Conservation (phyloP, 2,329 filamentous ascomycete genomes). For the Xylariaceae sp. region DNA sequence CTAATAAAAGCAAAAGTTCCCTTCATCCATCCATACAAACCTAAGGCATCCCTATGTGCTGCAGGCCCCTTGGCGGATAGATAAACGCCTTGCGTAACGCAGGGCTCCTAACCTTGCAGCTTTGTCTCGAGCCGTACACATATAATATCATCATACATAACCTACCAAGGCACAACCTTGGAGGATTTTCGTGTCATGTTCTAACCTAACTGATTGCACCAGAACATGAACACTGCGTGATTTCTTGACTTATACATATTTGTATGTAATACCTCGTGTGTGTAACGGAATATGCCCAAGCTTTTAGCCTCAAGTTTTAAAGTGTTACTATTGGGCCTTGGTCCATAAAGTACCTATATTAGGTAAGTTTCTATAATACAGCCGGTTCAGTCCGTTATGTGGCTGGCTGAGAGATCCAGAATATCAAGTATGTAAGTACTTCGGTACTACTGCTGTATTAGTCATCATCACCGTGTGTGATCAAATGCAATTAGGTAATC, state of each 20-base stretch:
- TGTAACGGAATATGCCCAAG: not conserved
- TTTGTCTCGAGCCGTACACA: too few relatives aligned
- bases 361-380: not conserved
- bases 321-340: not conserved
- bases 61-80: not conserved
- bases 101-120: too few relatives aligned
- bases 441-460: not conserved
- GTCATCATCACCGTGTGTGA: not conserved
- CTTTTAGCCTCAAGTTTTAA: not conserved
- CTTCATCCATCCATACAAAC: too few relatives aligned
- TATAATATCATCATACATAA: not conserved
- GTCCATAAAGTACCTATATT: not conserved
- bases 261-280: not conserved
- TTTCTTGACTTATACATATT: not conserved
- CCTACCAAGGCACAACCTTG: not conserved
- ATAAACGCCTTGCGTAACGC: not conserved
- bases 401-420: not conserved
- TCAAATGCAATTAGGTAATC: not conserved
- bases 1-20: not conserved
- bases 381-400: not conserved
- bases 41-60: too few relatives aligned
- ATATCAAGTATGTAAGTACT: not conserved
- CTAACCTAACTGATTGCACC: not conserved
- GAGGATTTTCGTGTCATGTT: conserved; percentile 15
- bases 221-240: not conserved